Conservation (phyloP, 108 stramenopile species). For the Cyclotella distinguenda region DNA sequence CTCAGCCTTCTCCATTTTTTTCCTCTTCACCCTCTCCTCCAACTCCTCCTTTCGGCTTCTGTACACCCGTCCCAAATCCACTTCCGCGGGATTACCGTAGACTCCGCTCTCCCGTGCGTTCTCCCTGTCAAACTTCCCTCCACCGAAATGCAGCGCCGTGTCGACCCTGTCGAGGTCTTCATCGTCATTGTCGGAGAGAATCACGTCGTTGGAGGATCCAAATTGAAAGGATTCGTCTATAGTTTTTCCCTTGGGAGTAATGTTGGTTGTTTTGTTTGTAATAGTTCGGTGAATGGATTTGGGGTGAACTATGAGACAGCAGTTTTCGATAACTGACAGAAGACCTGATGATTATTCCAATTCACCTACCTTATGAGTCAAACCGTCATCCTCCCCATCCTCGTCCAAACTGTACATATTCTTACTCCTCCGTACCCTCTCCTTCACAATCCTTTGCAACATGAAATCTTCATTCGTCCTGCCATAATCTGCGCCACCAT, state of each 20-base stretch:
- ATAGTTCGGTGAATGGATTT: too few species aligned
- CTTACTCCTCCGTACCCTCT: slow-evolving; percentile 67
- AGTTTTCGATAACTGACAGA: too few species aligned
- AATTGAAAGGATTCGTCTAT: slow-evolving; percentile 61
- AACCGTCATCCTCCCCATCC: slow-evolving; percentile 32
- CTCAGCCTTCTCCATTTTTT: slow-evolving; percentile 88
- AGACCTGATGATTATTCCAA: too few species aligned
- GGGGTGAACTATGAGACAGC: too few species aligned
- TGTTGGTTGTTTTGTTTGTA: too few species aligned
- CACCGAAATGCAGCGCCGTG: slow-evolving; percentile 92
- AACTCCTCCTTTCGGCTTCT: slow-evolving; percentile 80
- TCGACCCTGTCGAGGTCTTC: slow-evolving; percentile 83
- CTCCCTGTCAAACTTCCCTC: slow-evolving; percentile 41
- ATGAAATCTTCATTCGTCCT: slow-evolving; percentile 63
- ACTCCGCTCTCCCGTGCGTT: slow-evolving; percentile 42
- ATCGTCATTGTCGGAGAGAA: slow-evolving; percentile 75
- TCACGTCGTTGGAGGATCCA: slow-evolving; percentile 42
- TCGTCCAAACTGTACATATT: slow-evolving; percentile 69
- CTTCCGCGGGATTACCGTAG: slow-evolving; percentile 43
- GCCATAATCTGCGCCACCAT: slow-evolving; percentile 13
- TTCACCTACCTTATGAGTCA: slow-evolving; percentile 66
- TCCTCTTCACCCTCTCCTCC: slow-evolving; percentile 85
- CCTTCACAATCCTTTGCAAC: slow-evolving; percentile 77
- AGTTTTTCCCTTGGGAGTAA: slow-evolving; percentile 64
- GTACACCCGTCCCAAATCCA: slow-evolving; percentile 62